Evolutionary conservation across 805 yeast species (phyloP), one percentile per base, ranked within the genome.

Genomic region (Spathaspora boniae): DNA sequence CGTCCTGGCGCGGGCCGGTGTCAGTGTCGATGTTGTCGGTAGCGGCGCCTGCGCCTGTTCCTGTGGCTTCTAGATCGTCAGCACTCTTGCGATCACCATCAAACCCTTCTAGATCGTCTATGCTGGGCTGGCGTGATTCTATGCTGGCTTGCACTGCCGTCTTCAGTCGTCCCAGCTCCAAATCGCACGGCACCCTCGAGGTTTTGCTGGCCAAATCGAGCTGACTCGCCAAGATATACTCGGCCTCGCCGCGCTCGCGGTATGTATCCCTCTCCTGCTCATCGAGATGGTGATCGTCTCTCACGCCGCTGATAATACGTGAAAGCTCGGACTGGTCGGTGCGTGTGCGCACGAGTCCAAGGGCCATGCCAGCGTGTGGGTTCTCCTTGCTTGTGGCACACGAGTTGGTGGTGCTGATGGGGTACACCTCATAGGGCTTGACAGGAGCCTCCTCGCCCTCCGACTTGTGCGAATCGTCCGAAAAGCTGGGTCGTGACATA

Each of bases 1-100:
- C 74, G 30, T 80, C 83, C 12, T 22, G 24, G 1, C 43, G 42
- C 6, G 43, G 46, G 12, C 25, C 36, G 9, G 33, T 33, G 8
- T 23, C 34, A 16, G 9, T 17, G 16, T 31, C 36, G 16, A 11
- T 17, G 16, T 31, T 34, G 16, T 39, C 41, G 9, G 19, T 19
- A n/a, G 26, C 37, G 5, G 14, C 28, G 14, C 17, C 25, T 26
- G 32, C 37, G 16, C 27, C 28, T 5, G 18, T 18, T 11, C n/a
- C 35, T n/a, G n/a, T n/a, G n/a, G n/a, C n/a, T n/a, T n/a, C n/a
- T n/a, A n/a, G n/a, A n/a, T n/a, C n/a, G n/a, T n/a, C n/a, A n/a
- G n/a, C n/a, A n/a, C n/a, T n/a, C n/a, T n/a, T n/a, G n/a, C n/a
- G n/a, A n/a, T n/a, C n/a, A 9, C 17, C 29, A 19, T 29, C 37